Conservation (phyloP, 2,329 filamentous ascomycete genomes). For the Lasiodiplodia sp. region DNA sequence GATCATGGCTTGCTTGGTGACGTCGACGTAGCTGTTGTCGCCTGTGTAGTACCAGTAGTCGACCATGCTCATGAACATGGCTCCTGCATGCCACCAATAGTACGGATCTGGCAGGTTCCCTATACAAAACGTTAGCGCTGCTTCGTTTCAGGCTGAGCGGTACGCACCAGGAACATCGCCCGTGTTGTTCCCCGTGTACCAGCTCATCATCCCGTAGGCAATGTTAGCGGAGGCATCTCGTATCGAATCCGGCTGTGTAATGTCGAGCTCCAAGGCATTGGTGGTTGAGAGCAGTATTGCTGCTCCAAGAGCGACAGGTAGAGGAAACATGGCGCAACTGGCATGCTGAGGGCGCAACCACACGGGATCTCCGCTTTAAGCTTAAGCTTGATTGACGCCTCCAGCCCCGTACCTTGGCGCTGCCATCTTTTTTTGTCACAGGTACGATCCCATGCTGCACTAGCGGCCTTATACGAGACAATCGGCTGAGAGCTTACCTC, state of each 20-base stretch:
- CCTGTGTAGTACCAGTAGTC: slow-evolving; percentile 88
- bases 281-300: background rate
- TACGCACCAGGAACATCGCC: slow-evolving; percentile 61
- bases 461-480: background rate
- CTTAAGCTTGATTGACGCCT: background rate
- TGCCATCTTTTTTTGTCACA: background rate
- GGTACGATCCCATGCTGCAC: background rate
- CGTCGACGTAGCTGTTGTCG: slow-evolving; percentile 73
- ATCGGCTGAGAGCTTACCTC: background rate
- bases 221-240: slow-evolving; percentile 51
- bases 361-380: background rate
- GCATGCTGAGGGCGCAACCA: background rate
- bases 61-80: slow-evolving; percentile 67
- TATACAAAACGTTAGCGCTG: background rate
- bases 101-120: slow-evolving; percentile 61
- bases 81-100: slow-evolving; percentile 76
- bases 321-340: background rate
- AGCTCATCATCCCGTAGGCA: slow-evolving; percentile 57
- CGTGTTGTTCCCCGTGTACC: slow-evolving; percentile 66
- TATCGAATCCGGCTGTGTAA: slow-evolving; percentile 38
- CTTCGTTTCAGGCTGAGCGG: slow-evolving; percentile 34
- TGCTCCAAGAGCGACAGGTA: background rate
- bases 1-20: slow-evolving; percentile 61
- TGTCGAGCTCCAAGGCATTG: slow-evolving; percentile 2
- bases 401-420: background rate